phyloP scores from a whole-genome alignment of 768 basidiomycete genomes.

The Crepidotus variabilis region DNA sequence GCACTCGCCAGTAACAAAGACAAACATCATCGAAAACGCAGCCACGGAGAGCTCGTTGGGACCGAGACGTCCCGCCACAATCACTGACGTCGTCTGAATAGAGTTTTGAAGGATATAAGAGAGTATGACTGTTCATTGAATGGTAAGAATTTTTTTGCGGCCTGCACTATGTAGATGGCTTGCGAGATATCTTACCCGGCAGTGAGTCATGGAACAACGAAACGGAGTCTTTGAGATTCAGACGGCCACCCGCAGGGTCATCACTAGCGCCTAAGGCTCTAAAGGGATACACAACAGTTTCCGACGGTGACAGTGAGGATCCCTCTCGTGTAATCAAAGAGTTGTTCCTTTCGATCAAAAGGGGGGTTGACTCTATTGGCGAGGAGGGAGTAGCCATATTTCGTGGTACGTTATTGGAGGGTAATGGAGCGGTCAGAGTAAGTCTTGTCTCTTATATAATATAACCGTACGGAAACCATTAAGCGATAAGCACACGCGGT shows the following conservation, averaged over 20 bases:
- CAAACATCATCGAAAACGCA: conserved; percentile 74
- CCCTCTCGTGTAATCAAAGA: neutral
- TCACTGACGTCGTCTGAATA: conserved; percentile 60
- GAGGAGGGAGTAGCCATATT: neutral
- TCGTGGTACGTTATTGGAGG: neutral
- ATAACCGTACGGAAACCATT: neutral
- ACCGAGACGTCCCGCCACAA: conserved; percentile 65
- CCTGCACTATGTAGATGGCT: neutral
- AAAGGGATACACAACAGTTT: neutral
- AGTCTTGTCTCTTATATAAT: neutral
- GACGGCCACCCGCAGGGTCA: neutral
- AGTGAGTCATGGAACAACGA: conserved; percentile 54
- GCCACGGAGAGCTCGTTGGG: conserved; percentile 67
- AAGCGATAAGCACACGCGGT: neutral
- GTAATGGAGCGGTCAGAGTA: neutral
- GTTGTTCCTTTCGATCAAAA: neutral
- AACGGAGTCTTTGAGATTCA: conserved; percentile 33
- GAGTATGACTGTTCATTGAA: conserved; percentile 45
- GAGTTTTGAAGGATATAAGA: conserved; percentile 76
- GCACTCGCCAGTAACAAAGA: conserved; percentile 74
- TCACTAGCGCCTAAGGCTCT: neutral
- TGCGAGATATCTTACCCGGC: conserved; percentile 39
- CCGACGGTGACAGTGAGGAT: neutral
- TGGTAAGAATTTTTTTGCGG: neutral
- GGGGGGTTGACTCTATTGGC: neutral